Base-by-base conservation (phyloP, 1,284 basidiomycete genomes). In the Rhodotorula sp. region DNA sequence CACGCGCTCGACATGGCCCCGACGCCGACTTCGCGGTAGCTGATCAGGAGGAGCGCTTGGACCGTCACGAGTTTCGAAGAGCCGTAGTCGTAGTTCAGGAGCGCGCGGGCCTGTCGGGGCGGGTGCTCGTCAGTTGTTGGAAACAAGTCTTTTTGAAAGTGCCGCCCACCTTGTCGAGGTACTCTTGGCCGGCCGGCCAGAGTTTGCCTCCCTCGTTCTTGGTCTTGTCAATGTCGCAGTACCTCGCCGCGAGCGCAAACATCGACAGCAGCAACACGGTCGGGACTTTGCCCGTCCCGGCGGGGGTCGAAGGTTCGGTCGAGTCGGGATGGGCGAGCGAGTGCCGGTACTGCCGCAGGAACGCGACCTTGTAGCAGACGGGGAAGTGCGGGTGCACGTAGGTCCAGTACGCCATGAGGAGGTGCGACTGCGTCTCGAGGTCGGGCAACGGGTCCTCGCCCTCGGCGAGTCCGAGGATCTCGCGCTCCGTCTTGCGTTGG, bases 1-100 rank as follows among this genome's bases (percentile, higher is more conserved):
- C 92, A 93, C 48, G 90, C 88, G 80, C 90, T 87, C 15, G 89
- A 88, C 92, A 92, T 93, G 21, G 89, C 89, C 34, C 92, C 92
- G 69, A 92, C 90, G 2, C 91, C 91, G 47, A 92, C 86, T 81
- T 93, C 91, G 26, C 91, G 85, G 79, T 90, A 92, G 14, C 88
- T 89, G 81, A 93, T 85, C 34, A 93, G 83, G 7, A 93, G 83
- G 34, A 93, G 81, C 12, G 91, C 87, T 79, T 92, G 91, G 64
- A 88, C 88, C 0, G 89, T 91, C 31, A 87, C 85, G 15, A 90
- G 85, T 21, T 87, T 81, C 83, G 81, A 88, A 26, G 85, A 85
- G 1, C 88, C 86, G 76, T 90, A 90, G 5, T 86, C 84, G 65
- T 82, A 82, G 90, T 90, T 87, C 19, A 93, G 83, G n/a, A 91